Evolutionary conservation across 2,329 filamentous ascomycete species (phyloP), one percentile per base, ranked within the genome.

Genomic region (Trichoderma sp.): DNA sequence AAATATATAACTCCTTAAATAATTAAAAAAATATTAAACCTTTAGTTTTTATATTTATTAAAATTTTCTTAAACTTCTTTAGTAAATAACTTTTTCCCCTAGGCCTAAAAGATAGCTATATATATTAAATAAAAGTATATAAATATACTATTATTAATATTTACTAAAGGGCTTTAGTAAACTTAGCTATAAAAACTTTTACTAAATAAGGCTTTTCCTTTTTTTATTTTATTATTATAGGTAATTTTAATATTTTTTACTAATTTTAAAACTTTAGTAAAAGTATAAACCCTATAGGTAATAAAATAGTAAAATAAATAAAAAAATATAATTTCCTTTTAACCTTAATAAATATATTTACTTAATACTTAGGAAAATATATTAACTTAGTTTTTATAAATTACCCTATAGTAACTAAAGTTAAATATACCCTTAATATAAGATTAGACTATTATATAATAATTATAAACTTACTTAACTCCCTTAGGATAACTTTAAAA

Each of bases 41-140:
- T n/a, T 71, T 71, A 35, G 12, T 71, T 24, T n/a, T 71, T 71
- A 71, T 62, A 62, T 71, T 38, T 71, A 62, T 71, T 71, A 71
- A 60, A 62, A 62, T n/a, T 45, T 29, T n/a, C 4, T 21, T 24
- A 71, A 71, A 24, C 21, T 45, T 9, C 5, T 14, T 27, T 35
- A 35, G 4, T 35, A 35, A 35, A 35, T 35, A 35, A 35, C 9
- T 35, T 12, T 35, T 35, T 12, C 11, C 33, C 33, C 3, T 35
- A 35, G 3, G 11, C 11, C 12, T 35, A 12, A 35, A 35, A 12
- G 12, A 35, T 35, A 35, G 4, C 4, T 35, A 35, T 35, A 35
- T 35, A 35, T 35, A 35, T 35, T 35, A 35, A 21, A 21, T 53
- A n/a, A 53, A 53, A 5, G 18, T 53, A 53, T 53, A 53, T 53